phyloP scores from a whole-genome alignment of 805 yeast species.

The Sugiyamaella americana region DNA sequence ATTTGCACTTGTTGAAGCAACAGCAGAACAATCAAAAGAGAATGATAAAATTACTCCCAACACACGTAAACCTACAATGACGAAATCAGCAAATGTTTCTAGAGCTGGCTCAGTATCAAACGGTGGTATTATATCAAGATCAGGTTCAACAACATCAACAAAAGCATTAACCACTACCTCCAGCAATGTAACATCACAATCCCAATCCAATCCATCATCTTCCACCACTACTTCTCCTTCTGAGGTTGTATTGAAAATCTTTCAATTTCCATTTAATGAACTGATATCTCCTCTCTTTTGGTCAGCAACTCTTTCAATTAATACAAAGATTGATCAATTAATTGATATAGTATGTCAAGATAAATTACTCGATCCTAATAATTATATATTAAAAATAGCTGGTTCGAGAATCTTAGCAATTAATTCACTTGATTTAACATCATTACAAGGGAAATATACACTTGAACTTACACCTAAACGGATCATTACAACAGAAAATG shows the following conservation, averaged over 20 bases:
- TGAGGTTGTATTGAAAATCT: constrained; percentile 22
- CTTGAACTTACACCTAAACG: constrained; percentile 41
- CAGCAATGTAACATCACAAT: not conserved
- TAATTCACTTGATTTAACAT: constrained; percentile 29
- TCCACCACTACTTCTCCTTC: constrained; percentile 3
- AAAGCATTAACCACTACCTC: not conserved
- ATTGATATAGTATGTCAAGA: constrained; percentile 30
- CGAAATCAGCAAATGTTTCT: constrained; percentile 2
- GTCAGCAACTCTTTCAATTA: constrained; percentile 20
- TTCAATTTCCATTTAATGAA: constrained; percentile 31
- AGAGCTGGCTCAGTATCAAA: not conserved
- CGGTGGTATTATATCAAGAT: not conserved
- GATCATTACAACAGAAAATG: constrained; percentile 34
- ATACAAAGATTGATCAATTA: constrained; percentile 22
- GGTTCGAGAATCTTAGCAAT: constrained; percentile 24
- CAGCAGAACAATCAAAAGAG: constrained; percentile 30
- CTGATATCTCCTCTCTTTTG: constrained; percentile 26
- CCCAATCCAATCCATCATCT: not conserved
- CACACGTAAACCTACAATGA: constrained; percentile 15
- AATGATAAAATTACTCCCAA: constrained; percentile 33
- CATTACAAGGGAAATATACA: constrained; percentile 37
- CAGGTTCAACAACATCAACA: constrained; percentile 2
- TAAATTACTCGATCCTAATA: constrained; percentile 27
- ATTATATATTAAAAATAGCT: constrained; percentile 30
- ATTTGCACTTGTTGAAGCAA: constrained; percentile 64